These are phyloP conservation scores for Pyrenochaeta sp. DNA, from an alignment of 2,329 filamentous ascomycete genomes.

Conservation along the genomic window DNA sequence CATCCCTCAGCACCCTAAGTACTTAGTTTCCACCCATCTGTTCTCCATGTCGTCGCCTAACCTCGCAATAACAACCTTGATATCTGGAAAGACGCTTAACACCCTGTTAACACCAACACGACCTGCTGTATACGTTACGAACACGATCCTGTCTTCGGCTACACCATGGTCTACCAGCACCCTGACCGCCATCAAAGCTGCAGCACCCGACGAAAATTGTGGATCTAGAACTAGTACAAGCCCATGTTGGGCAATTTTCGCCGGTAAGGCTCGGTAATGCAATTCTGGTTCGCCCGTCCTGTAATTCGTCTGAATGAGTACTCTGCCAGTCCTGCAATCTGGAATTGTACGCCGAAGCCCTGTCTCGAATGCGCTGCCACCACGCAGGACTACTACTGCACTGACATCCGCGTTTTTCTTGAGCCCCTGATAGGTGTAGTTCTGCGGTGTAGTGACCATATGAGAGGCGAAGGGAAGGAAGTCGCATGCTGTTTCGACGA, in stretches of 20 bases:
- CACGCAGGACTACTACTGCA: constrained; percentile 87
- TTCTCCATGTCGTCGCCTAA: constrained; percentile 83
- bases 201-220: constrained; percentile 92
- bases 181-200: constrained; percentile 90
- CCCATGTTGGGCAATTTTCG: constrained; percentile 76
- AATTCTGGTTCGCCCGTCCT: constrained; percentile 82
- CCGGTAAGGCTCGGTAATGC: constrained; percentile 81
- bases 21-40: constrained; percentile 88
- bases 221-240: constrained; percentile 88
- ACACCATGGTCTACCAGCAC: constrained; percentile 97
- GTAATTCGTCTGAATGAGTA: constrained; percentile 87
- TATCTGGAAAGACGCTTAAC: constrained; percentile 85
- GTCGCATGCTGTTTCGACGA: constrained; percentile 72
- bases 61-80: constrained; percentile 85
- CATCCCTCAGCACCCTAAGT: constrained; percentile 78
- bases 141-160: constrained; percentile 80
- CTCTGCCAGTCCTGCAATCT: constrained; percentile 86
- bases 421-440: constrained; percentile 75
- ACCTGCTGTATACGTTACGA: constrained; percentile 92
- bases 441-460: constrained; percentile 75
- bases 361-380: constrained; percentile 86
- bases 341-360: constrained; percentile 90
- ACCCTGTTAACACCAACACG: constrained; percentile 83
- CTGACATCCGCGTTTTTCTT: constrained; percentile 68
- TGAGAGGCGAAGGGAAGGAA: constrained; percentile 71